Conservation (phyloP, 495 filamentous ascomycete species). For the Neurospora sp. region DNA sequence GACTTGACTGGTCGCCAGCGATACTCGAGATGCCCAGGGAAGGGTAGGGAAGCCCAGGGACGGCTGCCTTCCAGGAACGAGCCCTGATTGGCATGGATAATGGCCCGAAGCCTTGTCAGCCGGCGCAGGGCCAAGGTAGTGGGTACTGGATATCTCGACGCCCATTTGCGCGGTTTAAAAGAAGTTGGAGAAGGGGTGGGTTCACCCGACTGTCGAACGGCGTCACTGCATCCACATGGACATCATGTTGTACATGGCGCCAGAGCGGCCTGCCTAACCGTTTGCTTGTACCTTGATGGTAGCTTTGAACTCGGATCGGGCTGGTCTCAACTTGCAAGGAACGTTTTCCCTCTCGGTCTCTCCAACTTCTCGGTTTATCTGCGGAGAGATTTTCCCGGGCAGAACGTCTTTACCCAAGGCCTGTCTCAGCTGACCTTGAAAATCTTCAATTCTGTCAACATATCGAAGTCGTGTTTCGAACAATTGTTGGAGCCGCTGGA, state of each 20-base stretch:
- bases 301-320: neutral
- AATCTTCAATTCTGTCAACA: neutral
- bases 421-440: neutral
- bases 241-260: neutral
- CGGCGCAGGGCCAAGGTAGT: slow-evolving; percentile 9
- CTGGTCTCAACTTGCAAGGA: neutral
- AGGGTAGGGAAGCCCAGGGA: neutral
- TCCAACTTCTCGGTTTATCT: neutral
- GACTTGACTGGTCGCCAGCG: slow-evolving; percentile 7
- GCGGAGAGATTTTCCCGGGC: neutral
- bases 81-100: slow-evolving; percentile 21
- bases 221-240: slow-evolving; percentile 1
- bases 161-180: slow-evolving; percentile 26
- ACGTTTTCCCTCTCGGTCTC: neutral
- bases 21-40: slow-evolving; percentile 10
- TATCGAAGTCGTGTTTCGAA: neutral
- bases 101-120: slow-evolving; percentile 6
- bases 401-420: neutral
- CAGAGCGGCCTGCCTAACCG: neutral
- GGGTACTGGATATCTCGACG: slow-evolving; percentile 8
- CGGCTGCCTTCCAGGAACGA: slow-evolving; percentile 9
- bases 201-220: slow-evolving; percentile 7
- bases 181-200: slow-evolving; percentile 14
- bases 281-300: neutral
- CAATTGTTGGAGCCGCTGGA: slow-evolving; percentile 3